phyloP scores from a whole-genome alignment of 1,139 yeast species.

The Kluyveromyces sp. region DNA sequence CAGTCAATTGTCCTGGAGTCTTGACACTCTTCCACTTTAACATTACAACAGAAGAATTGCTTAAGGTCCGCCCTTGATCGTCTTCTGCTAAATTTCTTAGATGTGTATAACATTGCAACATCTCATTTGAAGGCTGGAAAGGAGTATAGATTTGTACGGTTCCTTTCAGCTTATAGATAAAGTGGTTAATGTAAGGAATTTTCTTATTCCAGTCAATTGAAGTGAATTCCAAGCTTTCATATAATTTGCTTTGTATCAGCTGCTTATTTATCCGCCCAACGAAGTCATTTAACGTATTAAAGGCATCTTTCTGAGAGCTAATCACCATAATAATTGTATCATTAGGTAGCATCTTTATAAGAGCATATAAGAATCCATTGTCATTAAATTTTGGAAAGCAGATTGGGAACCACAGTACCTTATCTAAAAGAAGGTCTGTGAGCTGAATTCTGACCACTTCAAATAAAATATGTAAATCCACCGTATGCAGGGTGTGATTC shows the following conservation, averaged over 20 bases:
- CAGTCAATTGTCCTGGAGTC: constrained; percentile 3
- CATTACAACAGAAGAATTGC: constrained; percentile 4
- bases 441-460: constrained; percentile 50
- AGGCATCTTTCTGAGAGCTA: constrained; percentile 77
- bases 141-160: constrained; percentile 33
- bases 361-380: constrained; percentile 79
- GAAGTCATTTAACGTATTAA: constrained; percentile 58
- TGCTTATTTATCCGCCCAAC: neutral
- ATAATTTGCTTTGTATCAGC: constrained; percentile 44
- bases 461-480: constrained; percentile 57
- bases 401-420: constrained; percentile 89
- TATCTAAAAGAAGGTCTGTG: constrained; percentile 34
- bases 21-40: constrained; percentile 1
- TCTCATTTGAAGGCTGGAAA: constrained; percentile 4
- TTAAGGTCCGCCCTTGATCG: constrained; percentile 5
- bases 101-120: constrained; percentile 4
- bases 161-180: constrained; percentile 64
- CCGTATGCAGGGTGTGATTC: constrained; percentile 60
- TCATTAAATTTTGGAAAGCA: constrained; percentile 88
- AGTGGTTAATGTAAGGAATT: constrained; percentile 62
- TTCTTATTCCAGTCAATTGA: constrained; percentile 36
- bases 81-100: constrained; percentile 5
- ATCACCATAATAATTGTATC: constrained; percentile 47
- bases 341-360: constrained; percentile 49
- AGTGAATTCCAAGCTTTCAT: constrained; percentile 34